phyloP scores from a whole-genome alignment of 164 flowering plant species.

The Tinospora cordifolia region DNA sequence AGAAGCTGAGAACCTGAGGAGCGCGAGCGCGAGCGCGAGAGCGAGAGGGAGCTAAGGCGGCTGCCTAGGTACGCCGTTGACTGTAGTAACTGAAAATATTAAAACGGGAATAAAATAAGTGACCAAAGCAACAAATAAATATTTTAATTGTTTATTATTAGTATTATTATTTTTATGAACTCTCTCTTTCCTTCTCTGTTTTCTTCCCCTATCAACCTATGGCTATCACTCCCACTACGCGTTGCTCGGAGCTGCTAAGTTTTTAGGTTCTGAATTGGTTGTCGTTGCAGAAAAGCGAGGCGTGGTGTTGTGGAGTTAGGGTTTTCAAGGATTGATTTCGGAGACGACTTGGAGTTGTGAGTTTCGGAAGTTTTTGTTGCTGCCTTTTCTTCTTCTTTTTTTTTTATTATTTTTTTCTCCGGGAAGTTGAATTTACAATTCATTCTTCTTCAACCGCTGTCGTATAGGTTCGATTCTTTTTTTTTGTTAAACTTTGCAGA shows the following conservation, averaged over 20 bases:
- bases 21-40: too few species aligned
- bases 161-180: neutral
- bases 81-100: slow-evolving; percentile 25
- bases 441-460: neutral
- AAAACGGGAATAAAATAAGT: slow-evolving; percentile 1
- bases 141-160: neutral
- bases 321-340: neutral
- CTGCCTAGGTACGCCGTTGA: slow-evolving; percentile 11
- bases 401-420: too few species aligned
- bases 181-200: neutral
- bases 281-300: neutral
- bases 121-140: too few species aligned
- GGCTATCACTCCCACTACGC: neutral
- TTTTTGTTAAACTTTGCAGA: neutral
- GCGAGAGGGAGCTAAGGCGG: too few species aligned
- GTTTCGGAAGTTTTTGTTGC: neutral
- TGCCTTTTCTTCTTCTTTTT: neutral
- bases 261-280: neutral
- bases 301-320: neutral
- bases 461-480: neutral
- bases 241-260: too few species aligned
- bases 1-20: too few species aligned
- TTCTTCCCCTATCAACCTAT: neutral
- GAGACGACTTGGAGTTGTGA: neutral
- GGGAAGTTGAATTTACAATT: neutral